Percentiles rank a stretch among this genome's conserved stretches.
Evolutionary conservation across 257 asterid species (phyloP).

Genomic region (Gentiana macrophylla): DNA sequence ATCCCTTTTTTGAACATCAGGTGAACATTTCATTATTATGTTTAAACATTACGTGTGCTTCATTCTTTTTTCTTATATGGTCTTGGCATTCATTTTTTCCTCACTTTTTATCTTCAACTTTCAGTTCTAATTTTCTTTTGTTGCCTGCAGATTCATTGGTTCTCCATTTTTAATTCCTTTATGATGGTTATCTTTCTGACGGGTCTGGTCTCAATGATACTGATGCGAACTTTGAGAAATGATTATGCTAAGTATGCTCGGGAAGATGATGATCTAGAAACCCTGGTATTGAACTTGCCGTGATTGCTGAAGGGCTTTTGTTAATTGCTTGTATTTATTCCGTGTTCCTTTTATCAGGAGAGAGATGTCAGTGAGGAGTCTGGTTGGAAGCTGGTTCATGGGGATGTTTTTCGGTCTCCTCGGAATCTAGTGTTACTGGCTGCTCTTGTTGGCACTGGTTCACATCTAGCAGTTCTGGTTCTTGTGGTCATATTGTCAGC

Average conservation of each 20-base stretch:
- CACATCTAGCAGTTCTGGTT: conserved; percentile 48
- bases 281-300: conserved; percentile 48
- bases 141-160: conserved; percentile 86
- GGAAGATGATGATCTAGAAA: conserved; percentile 94
- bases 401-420: conserved; percentile 52
- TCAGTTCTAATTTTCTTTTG: conserved; percentile 2
- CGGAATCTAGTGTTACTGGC: conserved; percentile 35
- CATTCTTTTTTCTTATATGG: no score
- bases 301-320: not conserved
- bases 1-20: conserved; percentile 99
- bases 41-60: not conserved
- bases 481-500: conserved; percentile 48
- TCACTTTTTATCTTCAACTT: no score
- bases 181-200: conserved; percentile 99
- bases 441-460: conserved; percentile 56
- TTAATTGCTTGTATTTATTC: not conserved
- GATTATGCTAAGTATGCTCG: conserved; percentile 99
- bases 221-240: conserved; percentile 90
- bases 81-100: not conserved
- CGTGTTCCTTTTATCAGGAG: conserved; percentile 22
- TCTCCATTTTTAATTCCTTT: conserved; percentile 91
- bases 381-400: conserved; percentile 68
- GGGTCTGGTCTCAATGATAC: conserved; percentile 93
- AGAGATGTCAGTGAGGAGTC: conserved; percentile 60
- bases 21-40: conserved; percentile 16